Percentiles rank a stretch among this genome's conserved stretches.
These are phyloP conservation scores for Entophlyctis luteolus DNA, from an alignment of 192 early-diverging fungal species.

Conservation along the genomic window DNA sequence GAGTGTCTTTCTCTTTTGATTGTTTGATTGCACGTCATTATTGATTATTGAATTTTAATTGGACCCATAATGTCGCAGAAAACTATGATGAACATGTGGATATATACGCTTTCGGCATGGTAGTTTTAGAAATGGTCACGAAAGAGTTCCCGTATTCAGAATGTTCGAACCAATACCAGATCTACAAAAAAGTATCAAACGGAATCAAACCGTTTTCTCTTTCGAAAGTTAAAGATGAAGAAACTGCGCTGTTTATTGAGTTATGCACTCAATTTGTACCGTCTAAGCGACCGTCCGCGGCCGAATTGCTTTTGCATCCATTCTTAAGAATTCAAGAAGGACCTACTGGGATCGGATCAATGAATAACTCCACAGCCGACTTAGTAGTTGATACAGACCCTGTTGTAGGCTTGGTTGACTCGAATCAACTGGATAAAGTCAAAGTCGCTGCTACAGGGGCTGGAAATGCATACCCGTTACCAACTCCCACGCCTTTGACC, in stretches of 20 bases:
- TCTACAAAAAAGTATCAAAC: slow-evolving; percentile 73
- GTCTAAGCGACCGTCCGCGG: slow-evolving; percentile 39
- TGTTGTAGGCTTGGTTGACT: background rate
- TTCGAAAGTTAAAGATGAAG: slow-evolving; percentile 56
- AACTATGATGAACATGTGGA: slow-evolving; percentile 84
- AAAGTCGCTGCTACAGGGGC: background rate
- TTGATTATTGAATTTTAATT: background rate
- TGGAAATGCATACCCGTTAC: background rate
- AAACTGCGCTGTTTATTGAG: slow-evolving; percentile 66
- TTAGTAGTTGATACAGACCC: background rate
- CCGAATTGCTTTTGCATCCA: slow-evolving; percentile 45
- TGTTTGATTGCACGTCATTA: background rate
- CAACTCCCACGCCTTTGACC: background rate
- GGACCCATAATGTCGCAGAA: slow-evolving; percentile 26
- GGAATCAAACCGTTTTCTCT: slow-evolving; percentile 72
- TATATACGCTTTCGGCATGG: slow-evolving; percentile 88
- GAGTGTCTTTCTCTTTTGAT: background rate
- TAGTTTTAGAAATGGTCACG: slow-evolving; percentile 55
- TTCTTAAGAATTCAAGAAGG: slow-evolving; percentile 41
- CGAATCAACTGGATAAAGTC: background rate
- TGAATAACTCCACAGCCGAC: background rate
- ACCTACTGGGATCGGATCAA: background rate
- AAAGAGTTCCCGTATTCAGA: slow-evolving; percentile 84
- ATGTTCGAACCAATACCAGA: slow-evolving; percentile 79
- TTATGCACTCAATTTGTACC: slow-evolving; percentile 61